These are phyloP conservation scores for Waltiozyma sp. DNA, from an alignment of 1,139 yeast genomes.

Conservation along the genomic window DNA sequence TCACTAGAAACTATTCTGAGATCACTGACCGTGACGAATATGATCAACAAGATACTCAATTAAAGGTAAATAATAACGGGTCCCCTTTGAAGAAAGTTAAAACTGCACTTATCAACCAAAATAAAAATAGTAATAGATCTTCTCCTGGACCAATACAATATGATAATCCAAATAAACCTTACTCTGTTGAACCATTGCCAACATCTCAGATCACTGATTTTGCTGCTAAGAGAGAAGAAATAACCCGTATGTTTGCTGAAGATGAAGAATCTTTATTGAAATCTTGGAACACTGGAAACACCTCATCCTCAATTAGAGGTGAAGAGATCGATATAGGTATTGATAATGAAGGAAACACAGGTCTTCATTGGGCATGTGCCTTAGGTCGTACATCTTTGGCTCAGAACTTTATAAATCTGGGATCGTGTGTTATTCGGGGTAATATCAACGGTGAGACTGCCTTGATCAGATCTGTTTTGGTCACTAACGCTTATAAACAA, in stretches of 20 bases:
- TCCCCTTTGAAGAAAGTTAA: background rate
- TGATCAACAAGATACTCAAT: constrained; percentile 26
- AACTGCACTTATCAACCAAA: background rate
- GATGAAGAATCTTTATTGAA: constrained; percentile 23
- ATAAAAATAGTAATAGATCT: too few species aligned
- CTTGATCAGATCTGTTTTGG: constrained; percentile 76
- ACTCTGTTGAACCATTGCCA: constrained; percentile 42
- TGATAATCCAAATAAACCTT: constrained; percentile 38
- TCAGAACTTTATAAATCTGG: constrained; percentile 58
- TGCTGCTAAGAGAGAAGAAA: constrained; percentile 43
- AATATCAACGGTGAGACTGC: constrained; percentile 88
- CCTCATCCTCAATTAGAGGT: constrained; percentile 20
- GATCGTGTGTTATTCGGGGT: constrained; percentile 53
- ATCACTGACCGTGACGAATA: constrained; percentile 27
- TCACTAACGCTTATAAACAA: constrained; percentile 75
- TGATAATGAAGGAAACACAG: constrained; percentile 88
- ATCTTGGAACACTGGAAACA: constrained; percentile 21
- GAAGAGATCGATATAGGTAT: constrained; percentile 43
- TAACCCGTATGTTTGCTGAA: constrained; percentile 46
- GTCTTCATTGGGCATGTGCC: constrained; percentile 94
- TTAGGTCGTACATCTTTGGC: constrained; percentile 71
- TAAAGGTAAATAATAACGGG: background rate
- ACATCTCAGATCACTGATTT: constrained; percentile 22
- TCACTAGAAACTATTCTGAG: constrained; percentile 22
- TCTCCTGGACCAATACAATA: constrained; percentile 22